Base-by-base conservation (phyloP, 1,284 basidiomycete species). In the Sanghuangporus sanghuang region DNA sequence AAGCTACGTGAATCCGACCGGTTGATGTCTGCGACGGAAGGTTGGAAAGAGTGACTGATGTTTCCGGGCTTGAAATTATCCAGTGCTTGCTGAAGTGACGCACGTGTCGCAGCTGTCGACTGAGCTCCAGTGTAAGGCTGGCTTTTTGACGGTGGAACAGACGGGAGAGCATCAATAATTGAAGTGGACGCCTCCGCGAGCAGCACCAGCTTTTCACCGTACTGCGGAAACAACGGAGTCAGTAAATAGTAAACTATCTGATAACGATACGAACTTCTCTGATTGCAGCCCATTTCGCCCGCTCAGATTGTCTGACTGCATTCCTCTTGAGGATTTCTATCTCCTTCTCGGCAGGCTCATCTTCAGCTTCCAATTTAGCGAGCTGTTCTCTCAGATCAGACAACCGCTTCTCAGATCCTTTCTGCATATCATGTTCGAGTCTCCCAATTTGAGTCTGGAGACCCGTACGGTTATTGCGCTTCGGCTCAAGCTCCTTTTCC, bases 1-100 rank as follows among this genome's bases (percentile, higher is more conserved):
- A 93, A 93, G 72, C 87, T 90, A 61, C 82, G 83, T 0, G 88
- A 90, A 69, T 93, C 87, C 2, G 85, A 88, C 66, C 86, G 78
- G 60, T 79, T 79, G 44, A 90, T 77, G 69, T 87, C 85, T n/a
- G 78, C 74, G 6, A 77, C 77, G 32, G 75, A 69, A 18, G 75
- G 67, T 7, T 79, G 80, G 27, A 79, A 71, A 36, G 77, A 75
- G 16, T 90, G 78, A 35, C 78, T 79, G 67, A 83, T 80, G 63
- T 83, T 79, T 0, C 90, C 90, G 2, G 84, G 83, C 70, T 82
- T 84, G 75, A 89, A 92, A 67, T 85, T 82, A 72, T 93, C 90
- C 39, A 93, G 76, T 0, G 89, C 86, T 39, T 83, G 79, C 72
- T 93, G 90, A 14, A 93, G 79, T n/a, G 86, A 81, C 7, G 87